Evolutionary conservation across 1,284 basidiomycete genomes (phyloP).

Genomic region (Ceratobasidium papillatum): DNA sequence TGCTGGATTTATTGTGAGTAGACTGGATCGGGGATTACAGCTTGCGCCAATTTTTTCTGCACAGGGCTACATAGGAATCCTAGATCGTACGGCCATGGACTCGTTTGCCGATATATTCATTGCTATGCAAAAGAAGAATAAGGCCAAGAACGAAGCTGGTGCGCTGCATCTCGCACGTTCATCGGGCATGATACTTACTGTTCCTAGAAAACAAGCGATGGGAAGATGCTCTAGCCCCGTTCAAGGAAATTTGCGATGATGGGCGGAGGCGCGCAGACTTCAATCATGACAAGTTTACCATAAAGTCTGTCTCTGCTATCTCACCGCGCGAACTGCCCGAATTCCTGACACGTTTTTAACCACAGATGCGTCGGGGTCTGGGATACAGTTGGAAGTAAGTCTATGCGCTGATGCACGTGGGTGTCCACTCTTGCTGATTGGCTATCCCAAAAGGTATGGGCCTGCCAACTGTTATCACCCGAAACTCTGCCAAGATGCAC

Average conservation of each 20-base stretch:
- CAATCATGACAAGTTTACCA: conserved; percentile 60
- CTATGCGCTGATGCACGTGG: conserved; percentile 4
- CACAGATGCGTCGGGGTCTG: conserved; percentile 73
- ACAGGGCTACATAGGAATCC: conserved; percentile 69
- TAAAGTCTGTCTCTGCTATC: conserved; percentile 60
- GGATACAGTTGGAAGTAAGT: conserved; percentile 68
- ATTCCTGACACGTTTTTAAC: conserved; percentile 5
- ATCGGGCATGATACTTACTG: not conserved
- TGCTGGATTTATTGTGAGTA: conserved; percentile 71
- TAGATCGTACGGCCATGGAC: conserved; percentile 73
- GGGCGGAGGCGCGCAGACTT: conserved; percentile 63
- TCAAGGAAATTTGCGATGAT: conserved; percentile 60
- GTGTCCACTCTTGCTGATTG: not conserved
- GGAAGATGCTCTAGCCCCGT: conserved; percentile 59
- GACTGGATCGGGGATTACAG: not conserved
- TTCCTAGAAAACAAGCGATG: conserved; percentile 58
- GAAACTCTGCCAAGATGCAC: conserved; percentile 54
- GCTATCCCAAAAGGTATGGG: conserved; percentile 56
- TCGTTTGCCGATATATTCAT: conserved; percentile 69
- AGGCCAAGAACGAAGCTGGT: conserved; percentile 61
- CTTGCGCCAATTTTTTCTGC: not conserved
- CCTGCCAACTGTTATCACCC: conserved; percentile 67
- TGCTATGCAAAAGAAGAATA: conserved; percentile 66
- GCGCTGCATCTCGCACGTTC: conserved; percentile 37
- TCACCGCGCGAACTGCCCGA: not conserved